phyloP scores from a whole-genome alignment of 345 rosid species.

The Lenwebbia sp. region DNA sequence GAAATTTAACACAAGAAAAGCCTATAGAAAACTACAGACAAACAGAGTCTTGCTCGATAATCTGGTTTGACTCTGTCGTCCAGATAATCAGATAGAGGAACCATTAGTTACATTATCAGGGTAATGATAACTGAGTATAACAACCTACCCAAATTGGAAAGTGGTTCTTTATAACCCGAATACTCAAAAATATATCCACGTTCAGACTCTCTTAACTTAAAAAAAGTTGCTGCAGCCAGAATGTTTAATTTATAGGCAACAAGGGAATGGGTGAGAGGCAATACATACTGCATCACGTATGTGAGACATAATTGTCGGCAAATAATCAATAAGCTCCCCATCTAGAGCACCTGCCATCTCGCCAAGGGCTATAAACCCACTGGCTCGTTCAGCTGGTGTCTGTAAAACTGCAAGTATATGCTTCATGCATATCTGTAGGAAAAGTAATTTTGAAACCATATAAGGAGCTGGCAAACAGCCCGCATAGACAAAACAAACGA shows the following conservation, averaged over 20 bases:
- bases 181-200: neutral
- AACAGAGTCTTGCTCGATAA: neutral
- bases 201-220: neutral
- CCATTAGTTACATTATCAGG: no score
- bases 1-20: neutral
- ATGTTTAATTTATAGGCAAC: neutral
- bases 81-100: no score
- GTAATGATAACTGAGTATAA: neutral
- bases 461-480: neutral
- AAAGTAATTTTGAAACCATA: neutral
- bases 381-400: slow-evolving; percentile 86
- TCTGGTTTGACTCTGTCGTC: no score
- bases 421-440: slow-evolving; percentile 89
- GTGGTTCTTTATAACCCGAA: neutral
- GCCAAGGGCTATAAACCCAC: slow-evolving; percentile 96
- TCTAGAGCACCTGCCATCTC: slow-evolving; percentile 99
- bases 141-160: neutral
- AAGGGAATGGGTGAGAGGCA: neutral
- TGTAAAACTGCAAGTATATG: slow-evolving; percentile 84
- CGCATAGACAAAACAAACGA: neutral
- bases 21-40: neutral
- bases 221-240: neutral
- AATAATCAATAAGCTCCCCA: slow-evolving; percentile 84
- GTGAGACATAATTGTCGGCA: slow-evolving; percentile 91
- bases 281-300: slow-evolving; percentile 84